A percentile compares a stretch with the other conserved stretches of the same genome.
Conservation (phyloP, 164 flowering plant species). For the Taxillus chinensis region DNA sequence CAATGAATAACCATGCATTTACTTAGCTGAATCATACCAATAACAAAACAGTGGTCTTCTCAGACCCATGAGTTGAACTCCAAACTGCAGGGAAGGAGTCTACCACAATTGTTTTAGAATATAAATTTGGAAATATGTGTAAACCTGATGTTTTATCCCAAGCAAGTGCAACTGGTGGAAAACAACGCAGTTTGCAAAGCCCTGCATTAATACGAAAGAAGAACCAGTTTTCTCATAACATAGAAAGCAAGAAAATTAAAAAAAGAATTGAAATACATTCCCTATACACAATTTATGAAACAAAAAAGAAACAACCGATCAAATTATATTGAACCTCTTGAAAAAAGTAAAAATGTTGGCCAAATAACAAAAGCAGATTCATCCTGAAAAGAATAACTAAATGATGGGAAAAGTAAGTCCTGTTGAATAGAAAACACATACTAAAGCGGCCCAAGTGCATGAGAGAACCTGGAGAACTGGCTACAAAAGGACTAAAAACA, state of each 20-base stretch:
- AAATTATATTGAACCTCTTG: too few relatives aligned
- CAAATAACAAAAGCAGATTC: too few relatives aligned
- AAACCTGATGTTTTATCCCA: conserved; percentile 92
- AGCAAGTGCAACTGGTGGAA: conserved; percentile 91
- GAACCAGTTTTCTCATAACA: too few relatives aligned
- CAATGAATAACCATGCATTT: too few relatives aligned
- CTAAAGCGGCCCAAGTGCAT: not conserved
- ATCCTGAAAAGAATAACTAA: too few relatives aligned
- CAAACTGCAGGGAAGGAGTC: conserved; percentile 88
- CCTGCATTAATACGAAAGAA: conserved; percentile 31
- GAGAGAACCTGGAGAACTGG: not conserved
- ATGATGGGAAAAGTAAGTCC: not conserved
- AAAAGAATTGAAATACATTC: too few relatives aligned
- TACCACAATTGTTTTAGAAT: conserved; percentile 60
- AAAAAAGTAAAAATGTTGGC: too few relatives aligned
- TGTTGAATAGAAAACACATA: not conserved
- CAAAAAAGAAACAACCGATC: too few relatives aligned
- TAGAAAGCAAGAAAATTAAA: too few relatives aligned
- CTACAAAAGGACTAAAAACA: too few relatives aligned
- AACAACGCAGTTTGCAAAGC: conserved; percentile 90
- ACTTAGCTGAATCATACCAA: conserved; percentile 35
- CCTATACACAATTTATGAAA: too few relatives aligned
- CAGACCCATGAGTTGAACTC: conserved; percentile 59
- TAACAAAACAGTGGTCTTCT: conserved; percentile 56
- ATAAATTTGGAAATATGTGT: conserved; percentile 69